Evolutionary conservation across 177 flowering plant species (phyloP).

Genomic region (Viscum album): DNA sequence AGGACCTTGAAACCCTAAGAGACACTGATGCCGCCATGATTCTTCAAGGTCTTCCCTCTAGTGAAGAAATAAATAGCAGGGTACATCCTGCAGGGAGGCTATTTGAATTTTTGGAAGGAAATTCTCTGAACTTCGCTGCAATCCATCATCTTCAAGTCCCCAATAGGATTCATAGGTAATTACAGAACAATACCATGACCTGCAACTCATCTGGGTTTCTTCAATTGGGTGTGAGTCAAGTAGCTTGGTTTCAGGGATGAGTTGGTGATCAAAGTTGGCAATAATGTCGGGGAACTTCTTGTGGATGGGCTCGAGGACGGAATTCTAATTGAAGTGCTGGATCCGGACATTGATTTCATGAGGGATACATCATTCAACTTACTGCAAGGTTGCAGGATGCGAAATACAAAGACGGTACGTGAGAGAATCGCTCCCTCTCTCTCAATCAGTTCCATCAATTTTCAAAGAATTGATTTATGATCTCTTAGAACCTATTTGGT

Average conservation of each 20-base stretch:
- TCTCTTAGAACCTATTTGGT: too few species aligned
- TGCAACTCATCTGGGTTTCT: background rate
- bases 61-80: constrained; percentile 71
- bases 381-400: constrained; percentile 97
- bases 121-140: constrained; percentile 62
- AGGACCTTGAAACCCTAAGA: constrained; percentile 66
- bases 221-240: background rate
- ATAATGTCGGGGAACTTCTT: constrained; percentile 76
- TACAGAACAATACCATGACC: background rate
- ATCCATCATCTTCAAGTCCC: constrained; percentile 87
- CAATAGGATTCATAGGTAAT: constrained; percentile 55
- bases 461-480: too few species aligned
- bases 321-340: constrained; percentile 67
- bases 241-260: constrained; percentile 51
- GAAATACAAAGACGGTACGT: constrained; percentile 97
- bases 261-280: constrained; percentile 78
- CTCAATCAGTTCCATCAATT: too few species aligned
- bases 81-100: constrained; percentile 93
- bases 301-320: constrained; percentile 99
- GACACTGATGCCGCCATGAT: constrained; percentile 65
- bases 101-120: constrained; percentile 69
- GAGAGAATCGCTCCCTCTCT: too few species aligned
- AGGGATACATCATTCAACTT: constrained; percentile 88
- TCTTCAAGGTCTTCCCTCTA: constrained; percentile 58
- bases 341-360: constrained; percentile 77